Conservation (phyloP, 169 alveolate genomes). For the Besnoitia besnoiti region DNA sequence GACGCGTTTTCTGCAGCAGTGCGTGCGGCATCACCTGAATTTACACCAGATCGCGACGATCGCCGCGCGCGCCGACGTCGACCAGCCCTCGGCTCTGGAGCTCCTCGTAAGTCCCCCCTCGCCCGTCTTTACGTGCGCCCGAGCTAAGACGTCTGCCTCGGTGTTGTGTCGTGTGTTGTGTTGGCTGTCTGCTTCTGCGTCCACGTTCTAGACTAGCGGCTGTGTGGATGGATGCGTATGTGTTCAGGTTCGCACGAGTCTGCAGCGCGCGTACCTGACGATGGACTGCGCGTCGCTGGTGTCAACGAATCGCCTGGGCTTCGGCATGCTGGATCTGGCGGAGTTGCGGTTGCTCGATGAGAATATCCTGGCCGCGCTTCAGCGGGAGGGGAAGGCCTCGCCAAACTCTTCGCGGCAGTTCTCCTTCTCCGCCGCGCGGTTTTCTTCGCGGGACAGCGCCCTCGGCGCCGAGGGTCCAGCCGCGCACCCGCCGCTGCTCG, state of each 20-base stretch:
- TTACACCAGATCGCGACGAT: conserved; percentile 88
- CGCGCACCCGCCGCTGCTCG: background rate
- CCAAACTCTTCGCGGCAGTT: background rate
- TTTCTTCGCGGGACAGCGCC: background rate
- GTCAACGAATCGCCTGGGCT: conserved; percentile 65
- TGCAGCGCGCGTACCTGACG: conserved; percentile 58
- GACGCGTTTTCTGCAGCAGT: conserved; percentile 84
- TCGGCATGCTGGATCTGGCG: conserved; percentile 68
- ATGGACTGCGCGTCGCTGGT: conserved; percentile 66
- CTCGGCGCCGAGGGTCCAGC: background rate
- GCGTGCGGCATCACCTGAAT: conserved; percentile 86
- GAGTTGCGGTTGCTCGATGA: conserved; percentile 41
- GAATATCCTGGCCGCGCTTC: background rate
- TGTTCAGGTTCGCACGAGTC: conserved; percentile 62
- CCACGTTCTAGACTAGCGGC: background rate
- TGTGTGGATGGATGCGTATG: background rate
- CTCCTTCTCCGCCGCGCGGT: background rate
- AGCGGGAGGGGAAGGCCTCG: background rate
- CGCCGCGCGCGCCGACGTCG: conserved; percentile 84
- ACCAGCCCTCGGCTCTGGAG: conserved; percentile 88
- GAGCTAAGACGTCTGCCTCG: background rate
- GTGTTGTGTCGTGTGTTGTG: background rate
- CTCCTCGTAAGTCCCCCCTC: conserved; percentile 52
- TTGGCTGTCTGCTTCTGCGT: background rate
- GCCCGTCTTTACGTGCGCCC: background rate